Evolutionary conservation across 176 grass and related monocot species (phyloP).

Genomic region (Oryza punctata): DNA sequence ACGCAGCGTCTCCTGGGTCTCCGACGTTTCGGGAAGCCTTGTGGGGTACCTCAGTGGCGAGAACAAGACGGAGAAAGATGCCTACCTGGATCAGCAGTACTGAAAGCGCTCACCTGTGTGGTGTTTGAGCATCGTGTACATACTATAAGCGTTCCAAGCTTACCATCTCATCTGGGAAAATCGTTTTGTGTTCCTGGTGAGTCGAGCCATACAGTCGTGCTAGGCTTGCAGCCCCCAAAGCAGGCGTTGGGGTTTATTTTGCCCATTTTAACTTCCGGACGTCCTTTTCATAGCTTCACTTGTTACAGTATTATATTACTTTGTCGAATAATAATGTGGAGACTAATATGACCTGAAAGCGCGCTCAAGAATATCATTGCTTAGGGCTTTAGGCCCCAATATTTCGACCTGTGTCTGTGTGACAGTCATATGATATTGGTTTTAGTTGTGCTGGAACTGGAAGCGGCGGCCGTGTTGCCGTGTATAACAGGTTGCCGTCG

Average conservation of each 20-base stretch:
- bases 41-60: slow-evolving; percentile 52
- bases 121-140: slow-evolving; percentile 40
- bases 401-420: background rate
- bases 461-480: too few species aligned
- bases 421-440: background rate
- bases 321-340: slow-evolving; percentile 42
- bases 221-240: background rate
- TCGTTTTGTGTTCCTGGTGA: slow-evolving; percentile 14
- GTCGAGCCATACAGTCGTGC: background rate
- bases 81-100: slow-evolving; percentile 66
- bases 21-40: slow-evolving; percentile 59
- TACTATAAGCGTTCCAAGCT: background rate
- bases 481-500: too few species aligned
- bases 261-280: background rate
- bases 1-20: slow-evolving; percentile 69
- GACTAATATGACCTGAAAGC: slow-evolving; percentile 7
- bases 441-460: too few species aligned
- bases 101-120: slow-evolving; percentile 8
- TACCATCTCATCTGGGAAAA: background rate
- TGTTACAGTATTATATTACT: background rate
- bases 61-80: slow-evolving; percentile 49
- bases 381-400: background rate
- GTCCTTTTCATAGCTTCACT: background rate
- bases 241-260: slow-evolving; percentile 1
- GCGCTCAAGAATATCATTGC: slow-evolving; percentile 10